These are phyloP conservation scores for Sequoiadendron giganteum DNA, from an alignment of 75 land plant species.

Conservation along the genomic window DNA sequence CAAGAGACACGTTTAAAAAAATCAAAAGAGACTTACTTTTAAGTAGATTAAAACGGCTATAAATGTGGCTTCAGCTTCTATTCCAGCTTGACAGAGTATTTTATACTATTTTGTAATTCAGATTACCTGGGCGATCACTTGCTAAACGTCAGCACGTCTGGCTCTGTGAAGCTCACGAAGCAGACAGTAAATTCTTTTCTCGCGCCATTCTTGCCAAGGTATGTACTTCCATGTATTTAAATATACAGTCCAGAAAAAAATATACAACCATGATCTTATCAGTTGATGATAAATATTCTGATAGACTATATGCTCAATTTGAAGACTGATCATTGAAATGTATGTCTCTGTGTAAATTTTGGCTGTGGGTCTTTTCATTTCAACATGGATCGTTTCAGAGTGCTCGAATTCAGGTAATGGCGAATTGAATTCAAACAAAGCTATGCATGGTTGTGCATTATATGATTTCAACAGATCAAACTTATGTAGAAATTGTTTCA, in stretches of 20 bases:
- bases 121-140: constrained; percentile 77
- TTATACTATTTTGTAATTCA: constrained; percentile 12
- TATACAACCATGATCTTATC: too few relatives aligned
- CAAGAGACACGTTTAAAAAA: too few relatives aligned
- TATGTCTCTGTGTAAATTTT: too few relatives aligned
- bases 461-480: neutral
- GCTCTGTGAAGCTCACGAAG: constrained; percentile 70
- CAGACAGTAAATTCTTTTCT: constrained; percentile 74
- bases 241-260: too few relatives aligned
- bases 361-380: neutral
- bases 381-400: constrained; percentile 30
- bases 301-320: too few relatives aligned
- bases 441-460: neutral
- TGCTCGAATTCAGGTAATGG: constrained; percentile 66
- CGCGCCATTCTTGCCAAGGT: constrained; percentile 93
- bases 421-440: neutral
- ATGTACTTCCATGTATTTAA: neutral
- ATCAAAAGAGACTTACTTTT: too few relatives aligned
- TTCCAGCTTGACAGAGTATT: neutral
- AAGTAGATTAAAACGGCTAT: too few relatives aligned
- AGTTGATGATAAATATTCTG: too few relatives aligned
- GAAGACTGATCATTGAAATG: too few relatives aligned
- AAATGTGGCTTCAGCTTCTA: too few relatives aligned
- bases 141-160: constrained; percentile 60
- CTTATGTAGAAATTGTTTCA: constrained; percentile 1